Conservation (phyloP, 805 yeast genomes). For the Torulaspora microellipsoides region DNA sequence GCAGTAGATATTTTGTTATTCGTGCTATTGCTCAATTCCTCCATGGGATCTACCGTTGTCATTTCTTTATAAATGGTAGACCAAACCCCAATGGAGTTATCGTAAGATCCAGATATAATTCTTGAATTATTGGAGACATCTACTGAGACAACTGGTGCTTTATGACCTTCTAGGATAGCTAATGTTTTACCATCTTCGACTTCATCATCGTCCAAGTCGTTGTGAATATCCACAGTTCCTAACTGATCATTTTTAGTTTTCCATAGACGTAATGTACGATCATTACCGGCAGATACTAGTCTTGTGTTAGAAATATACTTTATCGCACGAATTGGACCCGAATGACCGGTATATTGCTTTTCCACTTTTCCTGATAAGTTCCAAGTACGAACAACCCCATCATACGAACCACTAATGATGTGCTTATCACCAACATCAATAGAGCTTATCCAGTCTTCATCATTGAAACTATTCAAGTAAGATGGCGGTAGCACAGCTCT, state of each 20-base stretch:
- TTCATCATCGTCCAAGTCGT: slow-evolving; percentile 43
- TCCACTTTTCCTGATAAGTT: slow-evolving; percentile 74
- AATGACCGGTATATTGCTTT: slow-evolving; percentile 81
- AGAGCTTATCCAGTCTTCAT: slow-evolving; percentile 94
- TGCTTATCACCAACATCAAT: slow-evolving; percentile 40
- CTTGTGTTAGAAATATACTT: slow-evolving; percentile 72
- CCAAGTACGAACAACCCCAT: slow-evolving; percentile 90
- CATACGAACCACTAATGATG: slow-evolving; percentile 86
- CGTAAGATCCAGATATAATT: slow-evolving; percentile 82
- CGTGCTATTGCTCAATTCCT: slow-evolving; percentile 38
- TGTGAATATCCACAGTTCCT: slow-evolving; percentile 12
- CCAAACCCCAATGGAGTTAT: slow-evolving; percentile 80
- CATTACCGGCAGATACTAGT: slow-evolving; percentile 82
- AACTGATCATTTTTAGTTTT: slow-evolving; percentile 48
- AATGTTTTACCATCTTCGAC: slow-evolving; percentile 67
- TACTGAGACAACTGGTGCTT: slow-evolving; percentile 75
- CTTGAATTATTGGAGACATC: slow-evolving; percentile 56
- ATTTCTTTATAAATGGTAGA: slow-evolving; percentile 81
- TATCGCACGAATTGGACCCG: slow-evolving; percentile 79
- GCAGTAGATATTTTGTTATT: slow-evolving; percentile 58
- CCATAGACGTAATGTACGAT: slow-evolving; percentile 87
- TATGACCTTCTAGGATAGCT: slow-evolving; percentile 87
- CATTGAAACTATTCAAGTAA: slow-evolving; percentile 76
- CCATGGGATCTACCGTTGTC: slow-evolving; percentile 52
- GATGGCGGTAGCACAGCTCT: slow-evolving; percentile 94